Evolutionary conservation across 2,329 filamentous ascomycete species (phyloP), one percentile per base, ranked within the genome.

Genomic region (Paecilomyces sp.): DNA sequence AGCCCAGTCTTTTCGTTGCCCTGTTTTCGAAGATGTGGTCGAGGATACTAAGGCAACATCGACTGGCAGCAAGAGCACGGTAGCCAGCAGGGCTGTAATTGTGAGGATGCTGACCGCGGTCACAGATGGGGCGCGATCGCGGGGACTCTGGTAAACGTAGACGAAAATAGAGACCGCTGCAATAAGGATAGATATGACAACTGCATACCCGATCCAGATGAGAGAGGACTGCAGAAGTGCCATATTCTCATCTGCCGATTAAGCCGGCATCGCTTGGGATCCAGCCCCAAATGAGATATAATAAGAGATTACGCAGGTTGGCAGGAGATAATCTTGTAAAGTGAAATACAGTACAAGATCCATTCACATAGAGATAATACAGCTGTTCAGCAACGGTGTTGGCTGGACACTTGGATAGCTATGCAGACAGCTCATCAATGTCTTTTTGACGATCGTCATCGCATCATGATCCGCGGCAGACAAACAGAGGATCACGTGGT

Each of bases 11-110:
- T 97, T 97, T 79, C 96, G 95, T 55, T 83, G 83, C 61, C 94
- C 94, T 34, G 88, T 80, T 55, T 86, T 84, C 5, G 88, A 84
- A 58, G 87, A 87, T 13, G 87, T 88, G 0, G 94, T 99, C 6
- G 92, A 91, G 1, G 93, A 97, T 55, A 97, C 89, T 66, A 99
- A 85, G 11, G 94, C 94, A 66, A 97, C 91, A 74, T 99, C 94
- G 74, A 97, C 93, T 25, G 94, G 94, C 30, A 97, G 85, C 24
- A 99, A 85, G 34, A 99, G 84, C 30, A 97, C 88, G 1, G 94
- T 99, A 13, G 94, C 94, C 58, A 99, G 86, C 31, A 99, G 84
- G 8, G 90, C 85, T 9, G 92, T 92, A 54, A 96, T 83, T 58
- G 92, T 94, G 76, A 97, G 79, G 67, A 96, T 92, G 73, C 91